Evolutionary conservation across 352 stramenopile species (phyloP), one percentile per base, ranked within the genome.

Genomic region (Pythium aquatile): DNA sequence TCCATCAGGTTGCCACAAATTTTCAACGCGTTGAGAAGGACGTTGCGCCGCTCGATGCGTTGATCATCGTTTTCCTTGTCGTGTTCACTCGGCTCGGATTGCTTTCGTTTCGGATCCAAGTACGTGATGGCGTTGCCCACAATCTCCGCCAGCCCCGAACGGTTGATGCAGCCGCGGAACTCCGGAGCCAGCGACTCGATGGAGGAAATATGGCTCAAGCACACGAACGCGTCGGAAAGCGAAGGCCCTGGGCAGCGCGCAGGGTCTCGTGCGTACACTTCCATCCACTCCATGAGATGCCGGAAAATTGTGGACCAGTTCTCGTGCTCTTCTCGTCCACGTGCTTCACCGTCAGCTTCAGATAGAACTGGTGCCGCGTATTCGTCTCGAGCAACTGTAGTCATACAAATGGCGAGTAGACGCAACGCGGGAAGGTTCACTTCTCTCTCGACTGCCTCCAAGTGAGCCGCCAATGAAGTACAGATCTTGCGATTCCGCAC

Each of bases 201-300:
- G 8, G 74, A 64, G 10, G 72, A 77, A 8, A 91, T 58, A n/a
- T 79, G 68, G 30, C 70, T 75, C 16, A 91, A 44, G 37, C 70
- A 78, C 6, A 49, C 61, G 29, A 79, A 88, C 1, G 78, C 78
- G 48, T 85, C 72, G 3, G 69, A 56, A 0, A 91, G 56, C 2
- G 74, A 73, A 11, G 33, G 63, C 3, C 74, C n/a, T 2, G 70
- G 51, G 16, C 73, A 81, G 1, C 42, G 72, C 20, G 69, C 40
- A 24, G 71, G 74, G 14, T 91, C 83, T 26, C 77, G 70, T 4
- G 71, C 74, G 30, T 82, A 90, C 10, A 91, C 73, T 33, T 90
- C 77, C 75, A 91, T 88, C 83, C 83, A 91, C 61, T 91, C 83
- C 17, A 83, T 69, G n/a, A 90, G 52, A 37, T 88, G 69, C 8